Evolutionary conservation across 371 early-diverging fungal genomes (phyloP), one percentile per base, ranked within the genome.

Genomic region (Circinella umbellata): DNA sequence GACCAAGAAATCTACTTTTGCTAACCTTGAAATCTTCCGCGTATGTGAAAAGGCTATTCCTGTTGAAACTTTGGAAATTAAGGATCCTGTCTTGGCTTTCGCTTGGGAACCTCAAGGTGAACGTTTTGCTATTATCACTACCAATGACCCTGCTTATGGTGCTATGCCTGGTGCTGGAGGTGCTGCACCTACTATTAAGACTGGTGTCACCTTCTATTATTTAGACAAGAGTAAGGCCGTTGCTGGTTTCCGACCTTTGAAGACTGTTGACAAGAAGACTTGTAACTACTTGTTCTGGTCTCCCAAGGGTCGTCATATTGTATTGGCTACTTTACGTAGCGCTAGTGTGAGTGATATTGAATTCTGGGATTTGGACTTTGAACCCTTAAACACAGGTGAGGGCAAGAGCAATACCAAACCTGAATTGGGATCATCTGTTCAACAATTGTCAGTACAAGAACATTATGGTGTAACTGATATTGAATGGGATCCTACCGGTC

Each of bases 401-500:
- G 78, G 81, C 70, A 81, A 87, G 66, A 84, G 85, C 59, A 83
- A 82, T 38, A 69, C 67, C 59, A 82, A 84, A 72, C 77, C 80
- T 72, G 87, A 90, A 65, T 69, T 78, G 42, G 84, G 80, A 67
- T 74, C 82, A 11, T 76, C 79, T 63, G 84, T 82, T 62, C 71
- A 92, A 63, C 85, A 89, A 63, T 73, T 92, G 68, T 83, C 86
- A 55, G 80, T 91, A 10, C 87, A 85, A 60, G 98, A 97, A 78
- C 98, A 98, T 80, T 98, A 95, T 80, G 93, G 93, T 78, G 91
- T 93, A 63, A 95, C 97, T 35, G 97, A 98, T 75, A 88, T 96
- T 63, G 97, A 96, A 77, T 99, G 98, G 98, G 98, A 99, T 77
- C 98, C 99, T 18, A 95, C 96, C 13, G 99, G 99, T 72, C 93